Base-by-base conservation (phyloP, 768 basidiomycete species). In the Fomitopsis serialis region DNA sequence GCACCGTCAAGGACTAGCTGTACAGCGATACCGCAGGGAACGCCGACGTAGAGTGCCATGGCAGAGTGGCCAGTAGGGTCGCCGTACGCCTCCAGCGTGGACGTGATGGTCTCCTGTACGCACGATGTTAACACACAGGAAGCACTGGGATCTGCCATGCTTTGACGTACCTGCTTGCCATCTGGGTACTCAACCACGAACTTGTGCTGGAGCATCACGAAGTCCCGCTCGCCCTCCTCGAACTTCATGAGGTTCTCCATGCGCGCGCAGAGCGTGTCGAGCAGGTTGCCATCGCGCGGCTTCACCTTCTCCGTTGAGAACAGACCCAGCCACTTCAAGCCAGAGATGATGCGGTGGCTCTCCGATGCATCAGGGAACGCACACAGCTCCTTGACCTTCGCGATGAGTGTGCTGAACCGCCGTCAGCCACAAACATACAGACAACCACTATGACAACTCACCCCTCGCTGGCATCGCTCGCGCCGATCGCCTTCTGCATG, bases 141-240 rank as follows among this genome's bases (percentile, higher is more conserved):
- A 25, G 42, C n/a, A n/a, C n/a, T 42, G 2, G 5, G 3, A 17
- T n/a, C 3, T 32, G 29, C 29, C 24, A 50, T 22, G 52, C 21
- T 15, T 24, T 34, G 44, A 61, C 79, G 48, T 55, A 85, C 87
- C 72, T 79, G 74, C 45, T 72, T 78, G 45, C 96, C 94, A 63
- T 98, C 92, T 32, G 80, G 77, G 81, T 88, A 89, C 66, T 94
- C 85, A 35, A 98, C 85, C 61, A 92, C 73, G 67, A 99, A 98
- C 76, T 95, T 96, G 81, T 99, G 96, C 73, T 98, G 96, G 50
- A 99, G 83, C 85, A 98, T 92, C 55, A 99, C 91, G 56, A 98
- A 81, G 70, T 99, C 96, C 11, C 92, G 86, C 72, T 98, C 94
- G 58, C 91, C 92, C 45, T 77, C 72, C 58, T 85, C 89, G 72